Evolutionary conservation across 139 green algal species (phyloP), one percentile per base, ranked within the genome.

Genomic region (Pycnococcus provasolii): DNA sequence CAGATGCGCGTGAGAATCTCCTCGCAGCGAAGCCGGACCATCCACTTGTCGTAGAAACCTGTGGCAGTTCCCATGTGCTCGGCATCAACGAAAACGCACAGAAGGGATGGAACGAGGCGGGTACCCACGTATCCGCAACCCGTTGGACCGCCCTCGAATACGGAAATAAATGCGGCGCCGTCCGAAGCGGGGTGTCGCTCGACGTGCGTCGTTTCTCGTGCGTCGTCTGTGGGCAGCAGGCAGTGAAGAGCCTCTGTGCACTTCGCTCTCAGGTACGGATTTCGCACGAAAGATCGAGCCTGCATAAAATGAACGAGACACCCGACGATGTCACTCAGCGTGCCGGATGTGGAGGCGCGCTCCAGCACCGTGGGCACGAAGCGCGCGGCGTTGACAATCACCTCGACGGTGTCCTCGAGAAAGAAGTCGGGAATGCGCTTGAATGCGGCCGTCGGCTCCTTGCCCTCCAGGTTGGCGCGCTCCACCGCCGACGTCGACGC

Each of bases 11-110:
- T 42, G n/a, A 61, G 11, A 41, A 7, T 58, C 60, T 40, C 13
- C 57, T 62, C 57, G n/a, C 57, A 44, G 57, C n/a, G 13, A 8
- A 44, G 57, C 2, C 92, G 80, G 41, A 84, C 91, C 63, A 75
- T 86, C 80, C 96, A 97, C 80, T 98, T 98, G 40, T 91, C 84
- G 68, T 95, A 96, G 68, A 97, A 98, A 42, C 86, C 46, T 81
- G 70, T 84, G 68, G 43, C 45, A 45, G n/a, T 47, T 4, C 69
- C 79, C 0, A 70, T 77, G 54, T 78, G 77, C 61, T 83, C 77
- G 67, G 81, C 77, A 39, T 88, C 88, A 8, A 91, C 83, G 74
- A 95, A 98, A 53, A 98, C 77, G 60, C 68, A 57, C n/a, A 97
- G 53, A 48, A 97, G 74, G 58, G 78, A 78, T 7, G 81, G 81